These are phyloP conservation scores for Linnemannia elongata DNA, from an alignment of 192 early-diverging fungal species.

Conservation along the genomic window DNA sequence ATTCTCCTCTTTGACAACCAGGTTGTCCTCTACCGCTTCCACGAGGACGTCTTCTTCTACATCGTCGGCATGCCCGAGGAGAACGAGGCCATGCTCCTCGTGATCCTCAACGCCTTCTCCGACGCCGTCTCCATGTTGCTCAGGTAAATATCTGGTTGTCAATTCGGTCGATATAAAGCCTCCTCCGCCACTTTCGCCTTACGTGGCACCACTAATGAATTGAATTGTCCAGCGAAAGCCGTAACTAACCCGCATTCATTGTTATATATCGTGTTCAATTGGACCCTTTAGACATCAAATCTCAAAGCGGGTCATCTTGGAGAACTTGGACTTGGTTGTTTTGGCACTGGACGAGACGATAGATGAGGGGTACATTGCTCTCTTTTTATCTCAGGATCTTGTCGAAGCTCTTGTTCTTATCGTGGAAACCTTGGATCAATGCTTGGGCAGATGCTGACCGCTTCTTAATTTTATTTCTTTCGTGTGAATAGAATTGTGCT, in stretches of 20 bases:
- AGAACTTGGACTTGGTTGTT: constrained; percentile 92
- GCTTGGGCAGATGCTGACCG: not conserved
- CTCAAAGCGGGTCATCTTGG: constrained; percentile 90
- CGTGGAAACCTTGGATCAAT: not conserved
- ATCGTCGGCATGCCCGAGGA: constrained; percentile 92
- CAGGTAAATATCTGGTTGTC: constrained; percentile 63
- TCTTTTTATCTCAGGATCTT: not conserved
- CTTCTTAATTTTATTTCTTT: not conserved
- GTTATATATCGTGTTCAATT: not conserved
- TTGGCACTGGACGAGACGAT: constrained; percentile 95
- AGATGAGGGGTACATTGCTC: constrained; percentile 85
- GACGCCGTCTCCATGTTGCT: constrained; percentile 90
- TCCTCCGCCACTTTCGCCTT: not conserved
- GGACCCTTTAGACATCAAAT: constrained; percentile 78
- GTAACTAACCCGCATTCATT: no score
- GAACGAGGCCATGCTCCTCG: constrained; percentile 91
- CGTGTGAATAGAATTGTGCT: constrained; percentile 69
- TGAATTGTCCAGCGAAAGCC: not conserved
- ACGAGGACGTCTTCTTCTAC: constrained; percentile 92
- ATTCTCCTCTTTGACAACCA: constrained; percentile 96
- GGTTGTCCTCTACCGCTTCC: constrained; percentile 88
- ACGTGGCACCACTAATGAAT: not conserved
- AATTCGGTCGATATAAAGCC: not conserved
- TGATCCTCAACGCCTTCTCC: constrained; percentile 83
- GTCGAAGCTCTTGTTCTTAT: not conserved